These are phyloP conservation scores for Chytriomyces sp. DNA, from an alignment of 192 early-diverging fungal genomes.

Conservation along the genomic window DNA sequence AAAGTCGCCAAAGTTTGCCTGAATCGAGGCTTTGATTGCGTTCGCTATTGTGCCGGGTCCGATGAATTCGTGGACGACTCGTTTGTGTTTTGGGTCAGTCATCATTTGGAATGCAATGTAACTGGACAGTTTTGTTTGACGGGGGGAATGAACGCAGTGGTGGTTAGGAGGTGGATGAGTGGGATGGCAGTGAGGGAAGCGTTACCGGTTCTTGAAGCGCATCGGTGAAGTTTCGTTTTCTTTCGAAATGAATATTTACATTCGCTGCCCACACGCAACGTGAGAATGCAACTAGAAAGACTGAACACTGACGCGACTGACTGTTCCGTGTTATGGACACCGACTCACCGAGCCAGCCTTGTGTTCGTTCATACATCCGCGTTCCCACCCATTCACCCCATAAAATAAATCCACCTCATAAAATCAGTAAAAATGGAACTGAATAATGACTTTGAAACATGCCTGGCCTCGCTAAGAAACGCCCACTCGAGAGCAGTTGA, in stretches of 20 bases:
- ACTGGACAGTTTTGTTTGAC: neutral
- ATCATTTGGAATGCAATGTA: conserved; percentile 4
- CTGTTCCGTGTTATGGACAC: no score
- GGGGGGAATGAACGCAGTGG: conserved; percentile 15
- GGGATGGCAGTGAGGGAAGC: conserved; percentile 32
- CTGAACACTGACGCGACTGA: no score
- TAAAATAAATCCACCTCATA: no score
- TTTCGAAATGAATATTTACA: neutral
- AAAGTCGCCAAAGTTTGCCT: conserved; percentile 40
- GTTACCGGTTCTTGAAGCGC: conserved; percentile 50
- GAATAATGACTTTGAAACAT: conserved; percentile 10
- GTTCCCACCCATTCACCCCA: no score
- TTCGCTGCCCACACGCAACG: no score
- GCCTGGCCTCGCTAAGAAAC: neutral
- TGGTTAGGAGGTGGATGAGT: neutral
- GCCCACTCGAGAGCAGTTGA: conserved; percentile 8
- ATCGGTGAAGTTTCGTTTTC: neutral
- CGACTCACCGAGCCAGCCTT: no score
- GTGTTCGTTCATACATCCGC: no score
- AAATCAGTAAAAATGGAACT: neutral
- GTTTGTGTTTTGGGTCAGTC: conserved; percentile 10
- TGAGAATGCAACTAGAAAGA: no score
- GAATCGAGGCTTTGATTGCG: conserved; percentile 26
- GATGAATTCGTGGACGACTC: conserved; percentile 23
- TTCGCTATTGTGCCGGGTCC: conserved; percentile 5